A percentile compares a stretch with the other conserved stretches of the same genome.
These are phyloP conservation scores for Blastobotrys aristatus DNA, from an alignment of 1,139 yeast species.

Conservation along the genomic window DNA sequence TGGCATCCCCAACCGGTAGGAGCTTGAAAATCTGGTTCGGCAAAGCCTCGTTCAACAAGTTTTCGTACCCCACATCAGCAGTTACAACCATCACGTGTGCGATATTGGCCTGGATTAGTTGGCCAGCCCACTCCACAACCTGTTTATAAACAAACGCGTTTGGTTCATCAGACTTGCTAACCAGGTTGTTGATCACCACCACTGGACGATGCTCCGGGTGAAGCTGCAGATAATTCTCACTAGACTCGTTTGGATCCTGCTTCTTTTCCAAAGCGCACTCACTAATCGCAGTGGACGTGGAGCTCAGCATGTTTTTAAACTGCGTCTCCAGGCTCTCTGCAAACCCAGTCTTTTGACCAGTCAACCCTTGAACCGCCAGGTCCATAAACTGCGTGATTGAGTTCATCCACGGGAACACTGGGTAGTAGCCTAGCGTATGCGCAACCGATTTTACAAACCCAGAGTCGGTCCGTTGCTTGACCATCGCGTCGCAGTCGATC, in stretches of 20 bases:
- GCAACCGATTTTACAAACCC: constrained; percentile 66
- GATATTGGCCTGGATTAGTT: constrained; percentile 64
- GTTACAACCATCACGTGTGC: constrained; percentile 90
- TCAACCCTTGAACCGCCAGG: constrained; percentile 79
- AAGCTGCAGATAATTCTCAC: constrained; percentile 77
- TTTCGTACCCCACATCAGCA: constrained; percentile 75
- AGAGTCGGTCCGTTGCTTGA: constrained; percentile 62
- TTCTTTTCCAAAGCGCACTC: constrained; percentile 53
- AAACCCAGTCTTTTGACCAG: constrained; percentile 92
- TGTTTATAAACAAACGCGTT: constrained; percentile 65
- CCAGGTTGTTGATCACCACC: constrained; percentile 71
- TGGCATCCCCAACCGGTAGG: constrained; percentile 75
- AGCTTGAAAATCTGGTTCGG: constrained; percentile 86
- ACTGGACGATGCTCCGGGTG: constrained; percentile 88
- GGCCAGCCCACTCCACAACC: constrained; percentile 85
- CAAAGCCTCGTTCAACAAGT: constrained; percentile 54
- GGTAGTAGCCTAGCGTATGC: constrained; percentile 79
- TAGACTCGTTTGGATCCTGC: constrained; percentile 37
- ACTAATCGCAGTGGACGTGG: constrained; percentile 68
- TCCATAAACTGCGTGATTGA: constrained; percentile 75
- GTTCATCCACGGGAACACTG: constrained; percentile 90
- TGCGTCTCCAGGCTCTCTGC: constrained; percentile 83
- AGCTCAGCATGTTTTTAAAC: constrained; percentile 70
- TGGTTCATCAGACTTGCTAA: constrained; percentile 52
- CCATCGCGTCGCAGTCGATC: constrained; percentile 72